A percentile compares a stretch with the other conserved stretches of the same genome.
Evolutionary conservation across 2,329 filamentous ascomycete species (phyloP).

Genomic region (Biscogniauxia sp.): DNA sequence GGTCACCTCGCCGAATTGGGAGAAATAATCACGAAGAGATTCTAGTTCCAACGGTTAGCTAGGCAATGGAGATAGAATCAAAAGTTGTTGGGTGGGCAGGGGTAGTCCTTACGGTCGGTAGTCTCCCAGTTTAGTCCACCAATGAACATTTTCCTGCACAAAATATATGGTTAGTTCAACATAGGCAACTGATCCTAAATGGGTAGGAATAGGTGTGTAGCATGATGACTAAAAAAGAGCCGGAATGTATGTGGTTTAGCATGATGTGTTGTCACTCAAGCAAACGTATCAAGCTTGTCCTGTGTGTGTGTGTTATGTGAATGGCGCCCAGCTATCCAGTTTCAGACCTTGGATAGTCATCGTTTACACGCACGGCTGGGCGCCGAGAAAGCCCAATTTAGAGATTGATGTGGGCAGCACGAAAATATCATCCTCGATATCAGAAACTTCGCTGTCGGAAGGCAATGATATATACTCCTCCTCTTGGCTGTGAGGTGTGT

Average conservation of each 20-base stretch:
- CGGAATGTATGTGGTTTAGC: slow-evolving; percentile 13
- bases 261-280: slow-evolving; percentile 16
- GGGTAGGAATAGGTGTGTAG: slow-evolving; percentile 5
- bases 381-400: slow-evolving; percentile 12
- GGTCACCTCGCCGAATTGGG: slow-evolving; percentile 93
- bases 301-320: slow-evolving; percentile 4
- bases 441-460: slow-evolving; percentile 16
- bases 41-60: slow-evolving; percentile 54
- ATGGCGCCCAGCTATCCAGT: slow-evolving; percentile 10
- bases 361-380: slow-evolving; percentile 21
- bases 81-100: neutral
- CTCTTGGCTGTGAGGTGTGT: slow-evolving; percentile 13
- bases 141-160: slow-evolving; percentile 96
- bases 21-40: slow-evolving; percentile 94
- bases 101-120: slow-evolving; percentile 76
- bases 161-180: slow-evolving; percentile 24
- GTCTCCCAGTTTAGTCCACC: slow-evolving; percentile 99
- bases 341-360: slow-evolving; percentile 15
- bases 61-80: neutral
- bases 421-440: slow-evolving; percentile 9
- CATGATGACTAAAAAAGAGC: slow-evolving; percentile 7
- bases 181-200: slow-evolving; percentile 10
- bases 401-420: slow-evolving; percentile 16
- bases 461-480: slow-evolving; percentile 19
- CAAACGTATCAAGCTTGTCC: slow-evolving; percentile 18